Evolutionary conservation across 208 protist species (phyloP).

Genomic region (Leishmania tarentolae): DNA sequence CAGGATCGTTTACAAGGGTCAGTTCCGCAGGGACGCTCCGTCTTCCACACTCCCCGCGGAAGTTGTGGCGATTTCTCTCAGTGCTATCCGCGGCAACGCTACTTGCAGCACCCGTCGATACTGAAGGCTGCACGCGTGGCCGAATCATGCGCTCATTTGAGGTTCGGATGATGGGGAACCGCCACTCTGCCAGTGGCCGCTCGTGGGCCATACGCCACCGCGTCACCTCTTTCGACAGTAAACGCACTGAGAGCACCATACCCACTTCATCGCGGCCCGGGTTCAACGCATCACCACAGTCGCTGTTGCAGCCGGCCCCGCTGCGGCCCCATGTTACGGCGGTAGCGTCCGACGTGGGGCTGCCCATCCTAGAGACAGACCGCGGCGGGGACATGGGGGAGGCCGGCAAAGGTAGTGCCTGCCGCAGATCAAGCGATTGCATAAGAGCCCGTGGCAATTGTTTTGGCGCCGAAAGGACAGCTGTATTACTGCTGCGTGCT

Average conservation of each 20-base stretch:
- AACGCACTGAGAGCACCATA: conserved; percentile 37
- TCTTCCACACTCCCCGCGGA: background rate
- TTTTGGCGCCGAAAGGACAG: background rate
- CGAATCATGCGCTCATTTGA: conserved; percentile 30
- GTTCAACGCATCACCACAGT: conserved; percentile 1
- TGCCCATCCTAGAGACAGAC: conserved; percentile 15
- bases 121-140: conserved; percentile 1
- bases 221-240: conserved; percentile 25
- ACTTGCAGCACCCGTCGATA: background rate
- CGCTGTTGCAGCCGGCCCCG: background rate
- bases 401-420: background rate
- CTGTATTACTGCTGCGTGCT: background rate
- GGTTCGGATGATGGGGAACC: conserved; percentile 41
- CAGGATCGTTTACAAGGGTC: conserved; percentile 59
- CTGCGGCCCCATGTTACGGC: conserved; percentile 6
- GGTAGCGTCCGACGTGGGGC: conserved; percentile 12
- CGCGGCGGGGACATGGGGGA: conserved; percentile 20
- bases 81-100: background rate
- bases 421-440: background rate
- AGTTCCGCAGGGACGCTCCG: conserved; percentile 19
- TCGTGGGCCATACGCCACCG: conserved; percentile 36
- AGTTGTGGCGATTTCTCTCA: conserved; percentile 1
- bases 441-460: background rate
- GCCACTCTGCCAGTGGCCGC: conserved; percentile 41
- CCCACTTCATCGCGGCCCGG: conserved; percentile 38